These are phyloP conservation scores for Gossypium turneri DNA, from an alignment of 345 rosid species.

Conservation along the genomic window DNA sequence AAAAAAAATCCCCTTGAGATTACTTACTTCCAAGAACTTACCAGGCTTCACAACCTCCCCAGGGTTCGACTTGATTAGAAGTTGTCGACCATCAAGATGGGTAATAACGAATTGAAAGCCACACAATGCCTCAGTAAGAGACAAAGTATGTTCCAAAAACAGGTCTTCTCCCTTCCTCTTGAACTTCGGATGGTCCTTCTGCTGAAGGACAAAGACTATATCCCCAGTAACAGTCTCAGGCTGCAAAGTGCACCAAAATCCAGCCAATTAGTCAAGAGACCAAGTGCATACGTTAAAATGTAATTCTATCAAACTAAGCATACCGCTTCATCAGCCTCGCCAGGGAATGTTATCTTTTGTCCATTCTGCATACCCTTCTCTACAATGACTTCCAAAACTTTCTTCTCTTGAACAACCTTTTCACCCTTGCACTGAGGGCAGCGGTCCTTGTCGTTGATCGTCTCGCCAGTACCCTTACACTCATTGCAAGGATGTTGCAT, in stretches of 20 bases:
- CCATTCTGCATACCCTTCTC: constrained; percentile 94
- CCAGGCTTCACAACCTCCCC: constrained; percentile 94
- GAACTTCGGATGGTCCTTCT: constrained; percentile 82
- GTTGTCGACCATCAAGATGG: constrained; percentile 84
- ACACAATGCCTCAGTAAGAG: constrained; percentile 86
- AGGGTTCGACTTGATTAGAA: constrained; percentile 72
- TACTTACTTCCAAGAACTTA: constrained; percentile 18
- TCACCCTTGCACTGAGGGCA: constrained; percentile 84
- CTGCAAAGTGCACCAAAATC: constrained; percentile 38
- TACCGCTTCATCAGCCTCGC: constrained; percentile 93
- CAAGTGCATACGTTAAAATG: not conserved
- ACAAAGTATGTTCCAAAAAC: constrained; percentile 66
- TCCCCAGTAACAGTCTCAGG: constrained; percentile 88
- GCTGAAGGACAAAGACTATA: constrained; percentile 78
- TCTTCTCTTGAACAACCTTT: constrained; percentile 77
- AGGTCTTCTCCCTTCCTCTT: constrained; percentile 87
- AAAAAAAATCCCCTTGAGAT: not conserved
- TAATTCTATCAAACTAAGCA: constrained; percentile 3
- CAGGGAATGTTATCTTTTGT: constrained; percentile 84
- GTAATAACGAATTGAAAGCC: constrained; percentile 77
- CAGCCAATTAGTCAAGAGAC: not conserved
- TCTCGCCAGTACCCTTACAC: constrained; percentile 88
- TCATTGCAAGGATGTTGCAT: constrained; percentile 89
- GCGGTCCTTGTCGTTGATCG: constrained; percentile 64
- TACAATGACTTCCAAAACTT: constrained; percentile 74